Conservation (phyloP, 139 green algal genomes). For the Yamagishiella unicocca region DNA sequence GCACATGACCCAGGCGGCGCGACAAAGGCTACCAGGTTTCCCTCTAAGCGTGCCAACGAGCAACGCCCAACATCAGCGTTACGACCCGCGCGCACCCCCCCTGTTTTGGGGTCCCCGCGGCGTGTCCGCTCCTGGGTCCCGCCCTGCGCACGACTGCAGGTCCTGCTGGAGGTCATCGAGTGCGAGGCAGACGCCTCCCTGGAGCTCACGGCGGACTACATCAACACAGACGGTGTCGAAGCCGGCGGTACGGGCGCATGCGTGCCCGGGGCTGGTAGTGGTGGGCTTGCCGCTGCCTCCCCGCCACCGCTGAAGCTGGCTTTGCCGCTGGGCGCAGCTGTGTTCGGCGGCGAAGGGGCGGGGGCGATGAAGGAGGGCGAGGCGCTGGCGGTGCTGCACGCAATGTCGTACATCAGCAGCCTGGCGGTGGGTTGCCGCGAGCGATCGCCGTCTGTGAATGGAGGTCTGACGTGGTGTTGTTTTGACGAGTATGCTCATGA, state of each 20-base stretch:
- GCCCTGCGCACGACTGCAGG: not conserved
- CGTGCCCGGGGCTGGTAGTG: not conserved
- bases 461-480: too few species aligned
- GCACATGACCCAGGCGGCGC: too few species aligned
- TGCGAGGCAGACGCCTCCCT: slow-evolving; percentile 14
- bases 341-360: not conserved
- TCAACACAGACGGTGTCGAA: not conserved
- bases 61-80: too few species aligned
- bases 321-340: not conserved
- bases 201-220: slow-evolving; percentile 17
- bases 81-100: not conserved
- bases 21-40: too few species aligned
- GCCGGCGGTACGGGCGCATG: not conserved
- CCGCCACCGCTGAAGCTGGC: not conserved
- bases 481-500: too few species aligned
- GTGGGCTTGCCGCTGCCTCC: not conserved
- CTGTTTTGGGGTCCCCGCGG: too few species aligned
- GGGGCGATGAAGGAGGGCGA: slow-evolving; percentile 31
- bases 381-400: slow-evolving; percentile 51
- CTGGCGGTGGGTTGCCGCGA: slow-evolving; percentile 9
- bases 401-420: slow-evolving; percentile 50
- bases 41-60: too few species aligned
- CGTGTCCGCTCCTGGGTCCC: too few species aligned
- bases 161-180: slow-evolving; percentile 43
- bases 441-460: too few species aligned